Evolutionary conservation across 805 yeast genomes (phyloP), one percentile per base, ranked within the genome.

Genomic region (Soucietia sequanensis): DNA sequence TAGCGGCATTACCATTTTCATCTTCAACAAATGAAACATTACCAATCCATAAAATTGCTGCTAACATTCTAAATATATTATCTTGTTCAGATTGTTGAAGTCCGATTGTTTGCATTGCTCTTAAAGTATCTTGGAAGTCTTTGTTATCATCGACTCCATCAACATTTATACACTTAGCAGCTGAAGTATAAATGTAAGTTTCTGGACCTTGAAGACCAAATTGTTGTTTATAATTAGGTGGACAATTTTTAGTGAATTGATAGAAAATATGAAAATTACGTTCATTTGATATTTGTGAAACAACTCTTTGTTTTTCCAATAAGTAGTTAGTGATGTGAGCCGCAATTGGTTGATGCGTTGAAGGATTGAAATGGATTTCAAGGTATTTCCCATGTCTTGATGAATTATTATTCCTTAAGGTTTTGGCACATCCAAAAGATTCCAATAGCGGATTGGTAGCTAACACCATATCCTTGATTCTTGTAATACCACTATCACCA

Each of bases 251-350:
- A 9, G 97, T 84, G 58, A 86, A 84, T 65, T 93, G 99, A 58
- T 93, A 93, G 58, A 93, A 93, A 38, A 93, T 93, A 59, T 93
- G 99, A 70, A 93, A 93, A 57, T 93, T 93, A 60, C 99, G 78
- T 68, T 93, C 99, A 48, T 84, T 81, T 44, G 78, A 72, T 46
- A 89, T 86, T 61, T 93, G 99, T 22, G 91, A 81, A n/a, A 93
- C 99, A 21, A 93, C 97, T 61, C 99, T 77, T 62, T 88, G 95
- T 57, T 93, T 93, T 56, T 93, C 99, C 44, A 93, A 70, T 43
- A 93, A 65, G 58, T 93, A 93, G 61, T 93, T 93, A 37, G 98
- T 93, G 57, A 93, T 93, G 57, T 89, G 91, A 30, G 96, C 99
- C 27, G 95, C 87, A 27, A 88, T 82, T 4, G 99, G 99, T 58